These are phyloP conservation scores for Aspergillus niger DNA, from an alignment of 2,329 filamentous ascomycete genomes.

Conservation along the genomic window DNA sequence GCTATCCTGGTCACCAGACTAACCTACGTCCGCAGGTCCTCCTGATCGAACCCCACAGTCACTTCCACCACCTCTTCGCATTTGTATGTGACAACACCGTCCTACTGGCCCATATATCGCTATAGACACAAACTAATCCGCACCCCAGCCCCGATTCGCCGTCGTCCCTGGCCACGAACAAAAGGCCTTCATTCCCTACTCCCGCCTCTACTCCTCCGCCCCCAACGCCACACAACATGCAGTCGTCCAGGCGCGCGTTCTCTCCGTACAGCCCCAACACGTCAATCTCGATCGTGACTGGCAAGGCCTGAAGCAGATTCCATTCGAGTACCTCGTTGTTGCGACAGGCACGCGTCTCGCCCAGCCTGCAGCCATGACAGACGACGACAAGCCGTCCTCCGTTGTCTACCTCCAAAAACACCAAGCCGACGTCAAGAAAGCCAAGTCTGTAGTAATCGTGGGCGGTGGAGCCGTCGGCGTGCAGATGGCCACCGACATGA, in stretches of 20 bases:
- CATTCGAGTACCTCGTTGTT: slow-evolving; percentile 37
- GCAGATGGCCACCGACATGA: slow-evolving; percentile 54
- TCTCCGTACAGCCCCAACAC: slow-evolving; percentile 30
- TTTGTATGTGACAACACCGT: slow-evolving; percentile 28
- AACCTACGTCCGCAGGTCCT: slow-evolving; percentile 28
- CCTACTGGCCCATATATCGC: not conserved
- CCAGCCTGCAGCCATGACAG: slow-evolving; percentile 36
- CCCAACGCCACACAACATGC: slow-evolving; percentile 28
- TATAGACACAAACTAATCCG: not conserved
- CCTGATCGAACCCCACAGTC: slow-evolving; percentile 38
- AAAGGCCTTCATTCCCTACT: slow-evolving; percentile 41
- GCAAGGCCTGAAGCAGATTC: slow-evolving; percentile 33
- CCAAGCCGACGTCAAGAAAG: slow-evolving; percentile 31
- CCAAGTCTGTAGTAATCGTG: slow-evolving; percentile 39
- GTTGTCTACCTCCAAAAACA: slow-evolving; percentile 37
- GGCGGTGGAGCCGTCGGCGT: slow-evolving; percentile 56
- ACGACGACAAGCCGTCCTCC: slow-evolving; percentile 37
- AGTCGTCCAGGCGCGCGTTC: slow-evolving; percentile 36
- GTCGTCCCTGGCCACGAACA: slow-evolving; percentile 39
- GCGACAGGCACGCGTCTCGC: slow-evolving; percentile 38
- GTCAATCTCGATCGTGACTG: slow-evolving; percentile 39
- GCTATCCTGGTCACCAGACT: not conserved
- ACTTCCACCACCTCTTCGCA: slow-evolving; percentile 40
- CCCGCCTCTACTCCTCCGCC: slow-evolving; percentile 29
- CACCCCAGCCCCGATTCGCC: slow-evolving; percentile 35